Evolutionary conservation across 306 rosid species (phyloP).

Genomic region (Rosa chinensis): DNA sequence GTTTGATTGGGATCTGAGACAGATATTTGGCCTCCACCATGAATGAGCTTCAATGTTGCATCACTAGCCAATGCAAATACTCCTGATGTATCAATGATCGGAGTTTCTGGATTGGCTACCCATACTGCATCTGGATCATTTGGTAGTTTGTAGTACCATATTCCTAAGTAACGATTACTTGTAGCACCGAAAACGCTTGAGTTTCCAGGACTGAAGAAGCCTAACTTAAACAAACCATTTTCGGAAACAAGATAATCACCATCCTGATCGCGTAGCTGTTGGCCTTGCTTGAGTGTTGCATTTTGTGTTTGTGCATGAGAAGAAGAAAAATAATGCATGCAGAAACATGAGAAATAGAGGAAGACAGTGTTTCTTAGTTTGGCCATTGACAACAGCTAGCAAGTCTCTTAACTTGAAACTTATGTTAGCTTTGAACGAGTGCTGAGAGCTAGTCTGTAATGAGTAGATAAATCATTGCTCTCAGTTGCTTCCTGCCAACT

Average conservation of each 20-base stretch:
- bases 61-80: conserved; percentile 22
- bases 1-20: conserved; percentile 12
- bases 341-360: neutral
- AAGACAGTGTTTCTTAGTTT: neutral
- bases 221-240: conserved; percentile 21
- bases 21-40: conserved; percentile 16
- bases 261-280: conserved; percentile 15
- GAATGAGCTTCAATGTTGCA: conserved; percentile 31
- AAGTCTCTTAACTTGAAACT: neutral
- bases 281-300: conserved; percentile 20
- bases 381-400: conserved; percentile 1
- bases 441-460: neutral
- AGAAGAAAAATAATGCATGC: neutral
- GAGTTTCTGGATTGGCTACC: conserved; percentile 32
- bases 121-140: conserved; percentile 28
- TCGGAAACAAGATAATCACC: conserved; percentile 20
- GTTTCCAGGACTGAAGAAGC: conserved; percentile 29
- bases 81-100: conserved; percentile 17
- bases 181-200: conserved; percentile 12
- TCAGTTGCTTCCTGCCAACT: neutral
- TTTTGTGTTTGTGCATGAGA: conserved; percentile 4
- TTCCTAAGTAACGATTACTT: conserved; percentile 21
- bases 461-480: neutral
- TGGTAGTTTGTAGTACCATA: conserved; percentile 34
- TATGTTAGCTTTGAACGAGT: neutral